A percentile compares a stretch with the other conserved stretches of the same genome.
Conservation (phyloP, 2,329 filamentous ascomycete genomes). For the Lachnellula occidentalis region DNA sequence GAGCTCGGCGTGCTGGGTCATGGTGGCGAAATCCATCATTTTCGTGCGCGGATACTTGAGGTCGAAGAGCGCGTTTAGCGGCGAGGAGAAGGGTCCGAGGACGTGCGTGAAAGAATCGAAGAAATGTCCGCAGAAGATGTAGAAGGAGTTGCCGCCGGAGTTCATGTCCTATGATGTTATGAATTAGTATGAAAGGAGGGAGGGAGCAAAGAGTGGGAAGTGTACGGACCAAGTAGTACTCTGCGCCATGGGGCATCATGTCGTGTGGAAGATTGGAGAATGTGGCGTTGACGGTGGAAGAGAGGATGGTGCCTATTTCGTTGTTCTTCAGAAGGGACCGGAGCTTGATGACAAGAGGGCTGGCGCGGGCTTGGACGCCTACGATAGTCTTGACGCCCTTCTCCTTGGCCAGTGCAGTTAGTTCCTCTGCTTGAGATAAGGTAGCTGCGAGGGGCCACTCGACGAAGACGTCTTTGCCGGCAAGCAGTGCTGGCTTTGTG, state of each 20-base stretch:
- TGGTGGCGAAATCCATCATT: slow-evolving; percentile 16
- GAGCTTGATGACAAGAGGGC: slow-evolving; percentile 36
- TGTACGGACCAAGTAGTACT: slow-evolving; percentile 11
- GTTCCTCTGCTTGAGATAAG: slow-evolving; percentile 37
- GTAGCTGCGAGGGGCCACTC: slow-evolving; percentile 45
- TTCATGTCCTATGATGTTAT: slow-evolving; percentile 1
- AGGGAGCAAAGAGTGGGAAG: no score
- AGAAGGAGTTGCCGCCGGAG: slow-evolving; percentile 8
- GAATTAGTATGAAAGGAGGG: no score
- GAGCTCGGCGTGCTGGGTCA: slow-evolving; percentile 20
- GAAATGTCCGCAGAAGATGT: slow-evolving; percentile 20
- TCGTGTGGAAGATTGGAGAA: slow-evolving; percentile 1
- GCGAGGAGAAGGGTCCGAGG: slow-evolving; percentile 29
- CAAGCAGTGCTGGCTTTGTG: slow-evolving; percentile 37
- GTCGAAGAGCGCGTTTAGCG: slow-evolving; percentile 24
- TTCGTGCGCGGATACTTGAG: slow-evolving; percentile 18
- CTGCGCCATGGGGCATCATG: slow-evolving; percentile 2
- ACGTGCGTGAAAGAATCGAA: slow-evolving; percentile 32
- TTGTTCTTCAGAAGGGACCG: slow-evolving; percentile 38
- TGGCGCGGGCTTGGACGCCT: slow-evolving; percentile 41
- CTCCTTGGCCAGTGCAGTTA: slow-evolving; percentile 36
- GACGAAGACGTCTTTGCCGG: slow-evolving; percentile 44
- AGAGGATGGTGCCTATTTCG: slow-evolving; percentile 38
- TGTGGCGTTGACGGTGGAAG: slow-evolving; percentile 1
- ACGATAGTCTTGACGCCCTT: slow-evolving; percentile 40